Conservation (phyloP, 2,329 filamentous ascomycete genomes). For the Trichophyton simii region DNA sequence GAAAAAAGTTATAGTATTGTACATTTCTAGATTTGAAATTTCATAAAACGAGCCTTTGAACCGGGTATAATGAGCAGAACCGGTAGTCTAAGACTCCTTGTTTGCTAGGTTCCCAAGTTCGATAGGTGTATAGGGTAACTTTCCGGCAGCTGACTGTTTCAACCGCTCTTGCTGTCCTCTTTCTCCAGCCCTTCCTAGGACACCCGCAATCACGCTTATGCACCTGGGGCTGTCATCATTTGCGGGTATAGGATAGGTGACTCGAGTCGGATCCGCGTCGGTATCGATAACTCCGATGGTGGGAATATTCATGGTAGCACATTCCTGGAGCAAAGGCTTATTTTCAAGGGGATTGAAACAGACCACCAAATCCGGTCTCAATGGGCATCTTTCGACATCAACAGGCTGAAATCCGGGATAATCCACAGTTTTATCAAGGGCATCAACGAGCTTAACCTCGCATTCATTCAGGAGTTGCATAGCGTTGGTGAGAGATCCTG, state of each 20-base stretch:
- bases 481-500: conserved; percentile 83
- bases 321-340: conserved; percentile 80
- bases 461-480: conserved; percentile 70
- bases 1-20: background rate
- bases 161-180: conserved; percentile 58
- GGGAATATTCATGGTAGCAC: conserved; percentile 72
- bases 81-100: background rate
- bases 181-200: conserved; percentile 73
- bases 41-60: background rate
- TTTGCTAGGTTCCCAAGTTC: background rate
- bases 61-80: background rate
- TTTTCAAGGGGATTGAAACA: conserved; percentile 91
- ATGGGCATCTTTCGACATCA: conserved; percentile 42
- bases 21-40: background rate
- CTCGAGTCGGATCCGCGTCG: conserved; percentile 79
- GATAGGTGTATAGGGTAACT: conserved; percentile 41
- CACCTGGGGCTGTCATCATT: conserved; percentile 92
- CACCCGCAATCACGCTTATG: conserved; percentile 68
- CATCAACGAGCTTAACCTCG: conserved; percentile 62
- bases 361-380: conserved; percentile 82
- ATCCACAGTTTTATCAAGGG: conserved; percentile 54
- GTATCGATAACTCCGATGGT: conserved; percentile 94
- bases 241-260: conserved; percentile 90
- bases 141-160: conserved; percentile 48
- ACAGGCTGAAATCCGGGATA: conserved; percentile 26